phyloP scores from a whole-genome alignment of 306 rosid species.

The Cucumis melo region DNA sequence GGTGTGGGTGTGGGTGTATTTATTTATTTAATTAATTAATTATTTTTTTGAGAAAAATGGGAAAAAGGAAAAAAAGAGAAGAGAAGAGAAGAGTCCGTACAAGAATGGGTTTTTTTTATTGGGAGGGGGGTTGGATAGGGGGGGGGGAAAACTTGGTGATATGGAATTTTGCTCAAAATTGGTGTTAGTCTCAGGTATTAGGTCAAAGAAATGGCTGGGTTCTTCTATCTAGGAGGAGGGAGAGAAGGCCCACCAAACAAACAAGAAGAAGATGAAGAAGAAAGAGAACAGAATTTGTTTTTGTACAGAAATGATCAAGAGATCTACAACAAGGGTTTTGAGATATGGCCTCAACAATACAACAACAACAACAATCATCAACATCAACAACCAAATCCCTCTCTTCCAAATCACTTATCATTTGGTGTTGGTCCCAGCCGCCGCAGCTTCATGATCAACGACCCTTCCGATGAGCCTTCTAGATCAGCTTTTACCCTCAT shows the following conservation, averaged over 20 bases:
- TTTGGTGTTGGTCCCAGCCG: conserved; percentile 61
- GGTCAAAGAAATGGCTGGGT: conserved; percentile 76
- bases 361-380: not conserved
- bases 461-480: conserved; percentile 37
- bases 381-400: conserved; percentile 16
- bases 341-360: conserved; percentile 48
- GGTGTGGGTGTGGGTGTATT: not conserved
- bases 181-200: conserved; percentile 30
- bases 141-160: conserved; percentile 27
- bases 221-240: conserved; percentile 84
- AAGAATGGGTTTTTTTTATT: not conserved
- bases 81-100: not conserved
- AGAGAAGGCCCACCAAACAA: conserved; percentile 25
- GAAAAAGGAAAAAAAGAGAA: too few species aligned
- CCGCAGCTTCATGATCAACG: conserved; percentile 15
- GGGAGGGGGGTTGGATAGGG: not conserved
- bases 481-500: conserved; percentile 52
- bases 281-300: conserved; percentile 10
- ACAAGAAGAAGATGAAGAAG: conserved; percentile 15
- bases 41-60: too few species aligned
- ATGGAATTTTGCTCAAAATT: conserved; percentile 62
- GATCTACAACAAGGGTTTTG: conserved; percentile 14
- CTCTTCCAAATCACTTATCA: conserved; percentile 37
- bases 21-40: too few species aligned
- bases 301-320: not conserved